Evolutionary conservation across 139 green algal species (phyloP).

Genomic region (Yamagishiella unicocca): DNA sequence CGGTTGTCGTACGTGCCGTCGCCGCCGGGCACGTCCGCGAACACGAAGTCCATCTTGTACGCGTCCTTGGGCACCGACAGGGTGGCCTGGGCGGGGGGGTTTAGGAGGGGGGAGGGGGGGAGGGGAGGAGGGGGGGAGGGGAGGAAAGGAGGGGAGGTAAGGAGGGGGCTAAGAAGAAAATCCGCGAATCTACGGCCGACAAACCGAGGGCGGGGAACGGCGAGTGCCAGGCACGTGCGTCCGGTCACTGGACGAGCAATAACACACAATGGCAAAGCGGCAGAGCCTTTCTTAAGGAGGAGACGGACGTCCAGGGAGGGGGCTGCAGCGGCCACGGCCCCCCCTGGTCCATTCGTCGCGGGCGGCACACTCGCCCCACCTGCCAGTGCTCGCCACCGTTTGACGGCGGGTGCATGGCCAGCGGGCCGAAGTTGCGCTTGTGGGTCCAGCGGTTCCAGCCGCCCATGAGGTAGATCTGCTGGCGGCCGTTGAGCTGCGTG

Average conservation of each 20-base stretch:
- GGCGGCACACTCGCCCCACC: constrained; percentile 40
- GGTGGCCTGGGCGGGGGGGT: constrained; percentile 60
- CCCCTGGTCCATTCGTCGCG: too few relatives aligned
- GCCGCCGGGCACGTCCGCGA: constrained; percentile 79
- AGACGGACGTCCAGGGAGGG: too few relatives aligned
- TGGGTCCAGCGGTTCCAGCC: constrained; percentile 92
- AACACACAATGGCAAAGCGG: too few relatives aligned
- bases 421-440: constrained; percentile 63
- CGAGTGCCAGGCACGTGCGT: too few relatives aligned
- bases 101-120: background rate
- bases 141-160: background rate
- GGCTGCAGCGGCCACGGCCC: too few relatives aligned
- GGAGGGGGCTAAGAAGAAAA: too few relatives aligned
- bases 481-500: constrained; percentile 86
- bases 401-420: constrained; percentile 74
- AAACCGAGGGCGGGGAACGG: too few relatives aligned
- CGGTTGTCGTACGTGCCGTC: constrained; percentile 94
- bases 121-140: background rate
- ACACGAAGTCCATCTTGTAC: constrained; percentile 94
- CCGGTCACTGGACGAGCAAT: too few relatives aligned
- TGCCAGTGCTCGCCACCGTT: constrained; percentile 60
- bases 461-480: constrained; percentile 85
- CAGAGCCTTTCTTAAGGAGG: too few relatives aligned
- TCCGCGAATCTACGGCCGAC: too few relatives aligned
- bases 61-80: constrained; percentile 87